phyloP scores from a whole-genome alignment of 768 basidiomycete genomes.

The Obba rivulosa region DNA sequence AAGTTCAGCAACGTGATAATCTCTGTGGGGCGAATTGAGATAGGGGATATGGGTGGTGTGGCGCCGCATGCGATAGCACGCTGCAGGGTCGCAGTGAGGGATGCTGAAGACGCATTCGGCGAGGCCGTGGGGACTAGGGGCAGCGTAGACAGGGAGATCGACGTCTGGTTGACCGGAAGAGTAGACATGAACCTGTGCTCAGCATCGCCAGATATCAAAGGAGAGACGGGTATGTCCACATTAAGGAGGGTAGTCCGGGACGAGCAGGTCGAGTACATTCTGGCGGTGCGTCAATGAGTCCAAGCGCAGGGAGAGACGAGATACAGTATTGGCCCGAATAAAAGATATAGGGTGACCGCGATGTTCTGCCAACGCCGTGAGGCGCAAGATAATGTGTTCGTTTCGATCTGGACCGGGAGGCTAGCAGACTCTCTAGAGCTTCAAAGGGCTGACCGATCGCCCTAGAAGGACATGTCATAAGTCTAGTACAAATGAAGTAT shows the following conservation, averaged over 20 bases:
- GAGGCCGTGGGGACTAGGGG: background rate
- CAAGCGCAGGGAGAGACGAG: background rate
- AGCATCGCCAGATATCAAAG: constrained; percentile 20
- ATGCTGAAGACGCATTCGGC: background rate
- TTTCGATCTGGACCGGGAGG: constrained; percentile 3
- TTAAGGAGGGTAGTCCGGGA: constrained; percentile 17
- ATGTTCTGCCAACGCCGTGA: too few relatives aligned
- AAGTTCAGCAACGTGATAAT: constrained; percentile 28
- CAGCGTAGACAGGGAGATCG: background rate
- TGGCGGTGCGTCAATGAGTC: background rate
- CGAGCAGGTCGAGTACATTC: constrained; percentile 8
- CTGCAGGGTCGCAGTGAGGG: constrained; percentile 1
- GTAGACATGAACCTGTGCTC: constrained; percentile 15
- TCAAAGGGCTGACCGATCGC: too few relatives aligned
- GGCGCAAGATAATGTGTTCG: background rate
- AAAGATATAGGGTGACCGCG: background rate
- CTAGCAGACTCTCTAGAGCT: background rate
- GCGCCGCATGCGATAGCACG: background rate
- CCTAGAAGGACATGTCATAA: too few relatives aligned
- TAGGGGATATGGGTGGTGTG: constrained; percentile 8
- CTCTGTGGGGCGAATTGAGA: constrained; percentile 21
- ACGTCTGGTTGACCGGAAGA: constrained; percentile 3
- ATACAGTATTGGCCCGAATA: background rate
- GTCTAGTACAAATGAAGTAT: too few relatives aligned
- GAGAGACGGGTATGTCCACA: constrained; percentile 25